phyloP scores from a whole-genome alignment of 352 stramenopile genomes.

The Phytophthora pseudosyringae region DNA sequence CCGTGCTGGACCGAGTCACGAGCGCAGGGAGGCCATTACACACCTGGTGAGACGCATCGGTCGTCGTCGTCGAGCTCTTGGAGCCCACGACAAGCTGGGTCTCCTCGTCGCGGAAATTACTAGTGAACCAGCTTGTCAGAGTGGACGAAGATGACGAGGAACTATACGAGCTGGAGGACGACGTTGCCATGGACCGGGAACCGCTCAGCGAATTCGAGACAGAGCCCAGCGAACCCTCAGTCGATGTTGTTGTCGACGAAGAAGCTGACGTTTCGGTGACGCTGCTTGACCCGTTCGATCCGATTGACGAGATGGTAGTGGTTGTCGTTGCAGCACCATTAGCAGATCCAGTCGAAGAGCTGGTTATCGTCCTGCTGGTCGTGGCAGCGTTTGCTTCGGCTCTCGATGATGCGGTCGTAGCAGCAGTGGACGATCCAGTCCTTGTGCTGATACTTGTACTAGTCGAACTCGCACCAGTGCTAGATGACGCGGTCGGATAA shows the following conservation, averaged over 20 bases:
- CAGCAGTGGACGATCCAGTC: not conserved
- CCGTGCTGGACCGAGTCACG: conserved; percentile 35
- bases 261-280: conserved; percentile 7
- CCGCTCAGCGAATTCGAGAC: conserved; percentile 4
- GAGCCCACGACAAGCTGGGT: conserved; percentile 42
- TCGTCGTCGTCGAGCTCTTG: not conserved
- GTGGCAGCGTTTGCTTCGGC: too few relatives aligned
- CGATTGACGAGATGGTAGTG: conserved; percentile 15
- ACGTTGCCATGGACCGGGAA: conserved; percentile 4
- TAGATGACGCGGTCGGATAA: conserved; percentile 3
- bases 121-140: conserved; percentile 33
- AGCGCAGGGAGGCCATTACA: conserved; percentile 41
- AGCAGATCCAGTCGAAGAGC: conserved; percentile 14
- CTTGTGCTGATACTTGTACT: conserved; percentile 3
- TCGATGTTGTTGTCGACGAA: conserved; percentile 3
- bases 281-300: conserved; percentile 1
- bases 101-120: conserved; percentile 39
- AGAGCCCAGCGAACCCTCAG: conserved; percentile 11
- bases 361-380: conserved; percentile 10
- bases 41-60: conserved; percentile 22
- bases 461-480: conserved; percentile 7
- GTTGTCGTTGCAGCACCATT: conserved; percentile 5
- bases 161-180: conserved; percentile 6
- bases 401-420: not conserved
- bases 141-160: conserved; percentile 21